These are phyloP conservation scores for Tetrahymena thermophila DNA, from an alignment of 73 alveolate species.

Conservation along the genomic window DNA sequence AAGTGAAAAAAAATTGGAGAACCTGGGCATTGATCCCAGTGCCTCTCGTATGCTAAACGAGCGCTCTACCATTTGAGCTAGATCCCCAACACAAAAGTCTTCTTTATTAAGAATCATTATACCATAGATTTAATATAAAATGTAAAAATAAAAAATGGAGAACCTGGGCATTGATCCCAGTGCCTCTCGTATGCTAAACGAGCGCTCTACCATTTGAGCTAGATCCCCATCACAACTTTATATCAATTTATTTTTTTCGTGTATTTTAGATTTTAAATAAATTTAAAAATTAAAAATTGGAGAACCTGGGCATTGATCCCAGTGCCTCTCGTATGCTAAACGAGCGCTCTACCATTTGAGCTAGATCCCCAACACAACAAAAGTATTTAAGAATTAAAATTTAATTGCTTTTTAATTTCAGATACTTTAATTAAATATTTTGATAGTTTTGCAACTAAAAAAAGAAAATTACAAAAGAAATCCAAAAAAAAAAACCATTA, in stretches of 20 bases:
- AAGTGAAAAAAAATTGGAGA: not conserved
- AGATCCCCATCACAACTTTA: not conserved
- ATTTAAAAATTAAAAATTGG: not conserved
- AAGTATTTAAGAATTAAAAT: not conserved
- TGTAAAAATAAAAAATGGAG: not conserved
- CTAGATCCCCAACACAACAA: not conserved
- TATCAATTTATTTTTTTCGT: not conserved
- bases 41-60: conserved; percentile 5
- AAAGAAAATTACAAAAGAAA: no score
- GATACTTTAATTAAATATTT: not conserved
- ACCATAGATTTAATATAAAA: no score
- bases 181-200: conserved; percentile 5
- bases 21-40: conserved; percentile 6
- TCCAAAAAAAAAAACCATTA: no score
- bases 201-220: conserved; percentile 5
- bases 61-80: conserved; percentile 5
- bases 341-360: conserved; percentile 6
- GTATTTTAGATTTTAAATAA: not conserved
- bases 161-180: conserved; percentile 6
- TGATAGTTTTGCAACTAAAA: no score
- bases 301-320: conserved; percentile 6
- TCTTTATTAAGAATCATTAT: not conserved
- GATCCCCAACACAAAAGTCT: not conserved
- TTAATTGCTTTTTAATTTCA: not conserved
- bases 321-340: conserved; percentile 4